A percentile compares a stretch with the other conserved stretches of the same genome.
These are phyloP conservation scores for Gossypium longicalyx DNA, from an alignment of 345 rosid species.

Conservation along the genomic window DNA sequence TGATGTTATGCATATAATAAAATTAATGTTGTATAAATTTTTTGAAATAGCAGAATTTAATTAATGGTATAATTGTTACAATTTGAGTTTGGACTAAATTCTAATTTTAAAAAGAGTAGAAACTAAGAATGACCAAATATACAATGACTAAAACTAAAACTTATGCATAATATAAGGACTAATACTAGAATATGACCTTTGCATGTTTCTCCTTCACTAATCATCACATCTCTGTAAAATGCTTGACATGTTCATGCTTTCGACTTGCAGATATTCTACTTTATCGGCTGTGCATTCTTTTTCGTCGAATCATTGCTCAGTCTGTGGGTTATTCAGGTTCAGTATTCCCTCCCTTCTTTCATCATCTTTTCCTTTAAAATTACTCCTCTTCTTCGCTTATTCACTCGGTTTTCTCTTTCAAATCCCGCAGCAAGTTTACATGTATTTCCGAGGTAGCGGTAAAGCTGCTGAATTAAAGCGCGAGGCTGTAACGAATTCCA, in stretches of 20 bases:
- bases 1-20: too few species aligned
- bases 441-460: slow-evolving; percentile 86
- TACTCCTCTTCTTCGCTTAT: not conserved
- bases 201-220: too few species aligned
- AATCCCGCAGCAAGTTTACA: slow-evolving; percentile 80
- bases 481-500: slow-evolving; percentile 57
- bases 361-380: not conserved
- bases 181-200: too few species aligned
- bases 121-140: too few species aligned
- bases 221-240: not conserved
- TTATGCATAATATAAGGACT: too few species aligned
- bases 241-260: slow-evolving; percentile 6
- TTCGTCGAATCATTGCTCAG: slow-evolving; percentile 83
- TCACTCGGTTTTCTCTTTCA: not conserved
- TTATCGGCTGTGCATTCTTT: slow-evolving; percentile 77
- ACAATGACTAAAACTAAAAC: too few species aligned
- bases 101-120: too few species aligned
- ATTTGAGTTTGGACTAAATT: too few species aligned
- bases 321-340: slow-evolving; percentile 98
- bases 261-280: slow-evolving; percentile 74
- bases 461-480: slow-evolving; percentile 86
- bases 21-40: too few species aligned
- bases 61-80: too few species aligned
- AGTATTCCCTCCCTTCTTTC: slow-evolving; percentile 12
- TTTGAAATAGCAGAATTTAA: too few species aligned